Conservation (phyloP, 257 asterid species). For the Solanum bulbocastanum region DNA sequence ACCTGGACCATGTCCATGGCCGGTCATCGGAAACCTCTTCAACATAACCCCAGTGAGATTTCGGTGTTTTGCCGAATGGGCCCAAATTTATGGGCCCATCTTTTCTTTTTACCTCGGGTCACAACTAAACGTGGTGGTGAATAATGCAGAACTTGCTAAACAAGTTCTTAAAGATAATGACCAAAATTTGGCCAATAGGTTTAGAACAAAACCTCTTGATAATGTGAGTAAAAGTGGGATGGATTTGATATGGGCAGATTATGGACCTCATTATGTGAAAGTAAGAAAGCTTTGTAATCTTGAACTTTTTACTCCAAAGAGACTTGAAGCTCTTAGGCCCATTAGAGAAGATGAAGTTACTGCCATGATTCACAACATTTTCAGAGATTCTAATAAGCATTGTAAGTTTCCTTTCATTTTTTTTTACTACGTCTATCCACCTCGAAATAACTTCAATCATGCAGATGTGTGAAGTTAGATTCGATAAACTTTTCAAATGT, state of each 20-base stretch:
- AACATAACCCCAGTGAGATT: slow-evolving; percentile 16
- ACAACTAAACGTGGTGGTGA: slow-evolving; percentile 22
- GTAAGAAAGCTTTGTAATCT: slow-evolving; percentile 76
- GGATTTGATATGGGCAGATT: slow-evolving; percentile 87
- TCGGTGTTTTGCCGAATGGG: slow-evolving; percentile 22
- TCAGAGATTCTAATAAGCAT: slow-evolving; percentile 24
- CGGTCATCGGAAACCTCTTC: slow-evolving; percentile 25
- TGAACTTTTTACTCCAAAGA: slow-evolving; percentile 60
- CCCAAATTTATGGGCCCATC: slow-evolving; percentile 21
- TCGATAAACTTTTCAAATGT: too few relatives aligned
- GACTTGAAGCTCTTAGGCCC: slow-evolving; percentile 64
- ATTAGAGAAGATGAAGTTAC: slow-evolving; percentile 77
- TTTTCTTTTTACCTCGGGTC: slow-evolving; percentile 25
- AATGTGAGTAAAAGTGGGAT: slow-evolving; percentile 60
- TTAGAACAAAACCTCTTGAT: slow-evolving; percentile 7
- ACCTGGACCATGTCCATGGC: slow-evolving; percentile 24
- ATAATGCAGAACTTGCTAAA: slow-evolving; percentile 14
- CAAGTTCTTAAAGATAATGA: slow-evolving; percentile 29
- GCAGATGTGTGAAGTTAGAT: too few relatives aligned
- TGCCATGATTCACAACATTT: slow-evolving; percentile 62
- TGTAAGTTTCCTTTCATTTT: background rate
- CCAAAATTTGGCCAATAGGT: slow-evolving; percentile 24
- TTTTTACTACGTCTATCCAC: background rate
- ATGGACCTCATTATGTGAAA: slow-evolving; percentile 79
- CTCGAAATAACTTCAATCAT: background rate